Evolutionary conservation across 495 filamentous ascomycete species (phyloP).

Genomic region (Venustampulla echinocandica): DNA sequence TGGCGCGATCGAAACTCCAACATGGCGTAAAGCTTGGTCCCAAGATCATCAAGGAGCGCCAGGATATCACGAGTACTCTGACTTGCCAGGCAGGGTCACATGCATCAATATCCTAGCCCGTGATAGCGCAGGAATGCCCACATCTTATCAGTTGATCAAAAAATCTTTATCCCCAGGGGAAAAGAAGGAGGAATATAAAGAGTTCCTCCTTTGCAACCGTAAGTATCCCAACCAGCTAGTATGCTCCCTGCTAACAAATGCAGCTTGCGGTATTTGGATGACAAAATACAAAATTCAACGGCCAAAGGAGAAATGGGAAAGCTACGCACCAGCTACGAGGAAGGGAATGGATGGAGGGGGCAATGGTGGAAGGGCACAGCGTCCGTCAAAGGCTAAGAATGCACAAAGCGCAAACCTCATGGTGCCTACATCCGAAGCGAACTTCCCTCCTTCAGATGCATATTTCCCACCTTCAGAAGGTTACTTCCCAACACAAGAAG

Average conservation of each 20-base stretch:
- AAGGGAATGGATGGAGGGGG: slow-evolving; percentile 32
- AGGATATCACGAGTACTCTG: slow-evolving; percentile 53
- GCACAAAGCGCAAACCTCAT: slow-evolving; percentile 26
- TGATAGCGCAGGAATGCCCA: slow-evolving; percentile 49
- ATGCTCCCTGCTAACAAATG: slow-evolving; percentile 23
- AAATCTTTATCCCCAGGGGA: slow-evolving; percentile 54
- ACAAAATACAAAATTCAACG: slow-evolving; percentile 78
- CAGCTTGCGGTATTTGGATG: slow-evolving; percentile 84
- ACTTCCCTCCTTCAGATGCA: slow-evolving; percentile 26
- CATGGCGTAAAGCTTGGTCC: slow-evolving; percentile 84
- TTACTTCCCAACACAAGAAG: slow-evolving; percentile 25
- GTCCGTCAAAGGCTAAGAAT: slow-evolving; percentile 35
- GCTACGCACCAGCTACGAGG: slow-evolving; percentile 25
- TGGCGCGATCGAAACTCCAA: slow-evolving; percentile 87
- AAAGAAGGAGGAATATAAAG: slow-evolving; percentile 53
- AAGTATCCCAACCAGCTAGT: slow-evolving; percentile 14
- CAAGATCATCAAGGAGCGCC: slow-evolving; percentile 56
- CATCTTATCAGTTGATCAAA: slow-evolving; percentile 63
- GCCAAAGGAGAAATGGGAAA: slow-evolving; percentile 71
- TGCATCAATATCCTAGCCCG: slow-evolving; percentile 55
- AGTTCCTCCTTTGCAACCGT: slow-evolving; percentile 77
- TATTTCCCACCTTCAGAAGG: slow-evolving; percentile 36
- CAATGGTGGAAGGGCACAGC: slow-evolving; percentile 37
- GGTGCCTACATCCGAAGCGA: slow-evolving; percentile 40
- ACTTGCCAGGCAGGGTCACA: slow-evolving; percentile 55